Conservation (phyloP, 805 yeast species). For the Suhomyces tanzawaensis region DNA sequence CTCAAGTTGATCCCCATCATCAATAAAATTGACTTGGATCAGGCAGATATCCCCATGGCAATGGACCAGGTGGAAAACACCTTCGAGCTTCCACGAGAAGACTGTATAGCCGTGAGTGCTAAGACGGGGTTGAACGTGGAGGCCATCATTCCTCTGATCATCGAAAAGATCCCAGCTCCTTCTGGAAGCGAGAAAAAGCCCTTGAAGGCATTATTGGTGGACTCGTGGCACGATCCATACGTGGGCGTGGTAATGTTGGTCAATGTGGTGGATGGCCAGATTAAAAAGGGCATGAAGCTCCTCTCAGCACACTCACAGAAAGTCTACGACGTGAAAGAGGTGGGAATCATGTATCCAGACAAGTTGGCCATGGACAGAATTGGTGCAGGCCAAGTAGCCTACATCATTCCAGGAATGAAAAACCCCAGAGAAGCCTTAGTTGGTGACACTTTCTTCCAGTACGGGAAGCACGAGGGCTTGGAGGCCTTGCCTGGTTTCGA, state of each 20-base stretch:
- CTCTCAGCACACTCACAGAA: constrained; percentile 73
- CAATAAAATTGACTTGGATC: constrained; percentile 86
- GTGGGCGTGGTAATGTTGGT: constrained; percentile 87
- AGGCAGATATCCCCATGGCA: constrained; percentile 78
- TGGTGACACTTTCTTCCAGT: constrained; percentile 83
- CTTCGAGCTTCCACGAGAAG: constrained; percentile 74
- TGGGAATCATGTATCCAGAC: constrained; percentile 95
- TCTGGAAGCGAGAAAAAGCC: constrained; percentile 53
- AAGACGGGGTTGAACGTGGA: constrained; percentile 85
- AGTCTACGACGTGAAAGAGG: constrained; percentile 84
- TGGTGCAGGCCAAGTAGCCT: constrained; percentile 91
- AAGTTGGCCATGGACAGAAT: constrained; percentile 60
- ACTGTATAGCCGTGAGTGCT: constrained; percentile 83
- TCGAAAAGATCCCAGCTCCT: constrained; percentile 81
- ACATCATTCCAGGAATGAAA: constrained; percentile 92
- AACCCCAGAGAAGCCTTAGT: constrained; percentile 80
- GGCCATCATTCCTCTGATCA: constrained; percentile 73
- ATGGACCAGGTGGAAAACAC: constrained; percentile 81
- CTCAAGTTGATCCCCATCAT: constrained; percentile 83
- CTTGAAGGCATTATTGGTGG: constrained; percentile 78
- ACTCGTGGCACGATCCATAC: constrained; percentile 95
- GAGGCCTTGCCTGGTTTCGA: constrained; percentile 92
- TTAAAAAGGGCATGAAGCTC: constrained; percentile 72
- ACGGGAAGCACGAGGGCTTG: constrained; percentile 52
- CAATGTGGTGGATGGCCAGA: constrained; percentile 77